Percentiles rank a stretch among this genome's conserved stretches.
These are phyloP conservation scores for Beauveria medogensis DNA, from an alignment of 2,329 filamentous ascomycete genomes.

Conservation along the genomic window DNA sequence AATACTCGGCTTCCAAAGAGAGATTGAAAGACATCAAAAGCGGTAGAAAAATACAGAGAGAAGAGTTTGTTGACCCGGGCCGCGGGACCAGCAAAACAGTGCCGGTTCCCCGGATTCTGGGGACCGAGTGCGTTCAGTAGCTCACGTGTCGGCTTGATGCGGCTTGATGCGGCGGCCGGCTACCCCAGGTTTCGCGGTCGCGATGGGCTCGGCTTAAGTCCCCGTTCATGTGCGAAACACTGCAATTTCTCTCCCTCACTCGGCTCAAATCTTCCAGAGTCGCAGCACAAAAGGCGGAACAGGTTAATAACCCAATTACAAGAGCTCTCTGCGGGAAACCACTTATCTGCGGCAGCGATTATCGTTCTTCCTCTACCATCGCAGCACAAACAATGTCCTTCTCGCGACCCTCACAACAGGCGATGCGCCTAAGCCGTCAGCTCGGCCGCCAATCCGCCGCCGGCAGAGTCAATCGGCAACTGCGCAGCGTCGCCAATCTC, in stretches of 20 bases:
- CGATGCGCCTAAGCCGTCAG: conserved; percentile 32
- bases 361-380: not conserved
- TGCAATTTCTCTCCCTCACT: not conserved
- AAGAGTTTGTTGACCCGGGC: not conserved
- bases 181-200: conserved; percentile 13
- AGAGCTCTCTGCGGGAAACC: not conserved
- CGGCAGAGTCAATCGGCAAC: conserved; percentile 19
- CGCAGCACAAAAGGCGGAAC: not conserved
- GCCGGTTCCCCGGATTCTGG: conserved; percentile 6
- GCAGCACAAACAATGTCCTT: conserved; percentile 33
- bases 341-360: not conserved
- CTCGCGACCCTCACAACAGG: conserved; percentile 37
- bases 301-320: not conserved
- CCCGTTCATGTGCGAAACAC: conserved; percentile 2
- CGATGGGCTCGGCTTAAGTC: conserved; percentile 13
- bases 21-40: conserved; percentile 5
- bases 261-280: not conserved
- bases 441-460: conserved; percentile 22
- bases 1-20: not conserved
- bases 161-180: conserved; percentile 33
- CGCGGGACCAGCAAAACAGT: not conserved
- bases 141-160: conserved; percentile 28
- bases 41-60: not conserved
- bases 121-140: not conserved
- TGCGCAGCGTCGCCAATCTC: conserved; percentile 59